These are phyloP conservation scores for Plantago major DNA, from an alignment of 257 asterid species.

Conservation along the genomic window DNA sequence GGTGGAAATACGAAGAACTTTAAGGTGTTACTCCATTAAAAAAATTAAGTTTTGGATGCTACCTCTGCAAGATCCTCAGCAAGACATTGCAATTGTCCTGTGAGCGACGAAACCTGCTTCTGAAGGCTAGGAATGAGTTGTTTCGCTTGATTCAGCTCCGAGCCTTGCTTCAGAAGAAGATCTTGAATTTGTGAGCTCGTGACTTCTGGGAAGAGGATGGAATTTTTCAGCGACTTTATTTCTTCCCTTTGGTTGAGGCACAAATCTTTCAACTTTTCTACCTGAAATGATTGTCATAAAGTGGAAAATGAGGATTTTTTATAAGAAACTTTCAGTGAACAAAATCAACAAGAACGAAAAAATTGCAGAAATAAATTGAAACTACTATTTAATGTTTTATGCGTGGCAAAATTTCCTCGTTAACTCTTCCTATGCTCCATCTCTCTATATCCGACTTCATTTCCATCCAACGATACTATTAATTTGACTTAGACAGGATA, in stretches of 20 bases:
- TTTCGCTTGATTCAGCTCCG: constrained; percentile 81
- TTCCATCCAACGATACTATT: no score
- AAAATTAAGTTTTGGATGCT: constrained; percentile 11
- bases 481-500: no score
- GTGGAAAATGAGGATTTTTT: not conserved
- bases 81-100: constrained; percentile 77
- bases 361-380: not conserved
- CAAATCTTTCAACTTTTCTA: constrained; percentile 87
- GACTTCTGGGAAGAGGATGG: constrained; percentile 74
- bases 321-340: not conserved
- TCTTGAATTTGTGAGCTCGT: constrained; percentile 59
- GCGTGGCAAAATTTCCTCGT: no score
- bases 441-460: no score
- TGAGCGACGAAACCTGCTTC: constrained; percentile 86
- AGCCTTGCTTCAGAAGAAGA: constrained; percentile 63
- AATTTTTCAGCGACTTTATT: constrained; percentile 73
- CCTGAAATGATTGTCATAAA: constrained; percentile 38
- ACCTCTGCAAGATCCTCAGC: constrained; percentile 95
- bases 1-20: no score
- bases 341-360: not conserved
- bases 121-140: constrained; percentile 86
- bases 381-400: not conserved
- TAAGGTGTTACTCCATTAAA: not conserved
- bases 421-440: no score
- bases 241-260: constrained; percentile 97